Base-by-base conservation (phyloP, 305 asterid species). In the Fraxinus latifolia region DNA sequence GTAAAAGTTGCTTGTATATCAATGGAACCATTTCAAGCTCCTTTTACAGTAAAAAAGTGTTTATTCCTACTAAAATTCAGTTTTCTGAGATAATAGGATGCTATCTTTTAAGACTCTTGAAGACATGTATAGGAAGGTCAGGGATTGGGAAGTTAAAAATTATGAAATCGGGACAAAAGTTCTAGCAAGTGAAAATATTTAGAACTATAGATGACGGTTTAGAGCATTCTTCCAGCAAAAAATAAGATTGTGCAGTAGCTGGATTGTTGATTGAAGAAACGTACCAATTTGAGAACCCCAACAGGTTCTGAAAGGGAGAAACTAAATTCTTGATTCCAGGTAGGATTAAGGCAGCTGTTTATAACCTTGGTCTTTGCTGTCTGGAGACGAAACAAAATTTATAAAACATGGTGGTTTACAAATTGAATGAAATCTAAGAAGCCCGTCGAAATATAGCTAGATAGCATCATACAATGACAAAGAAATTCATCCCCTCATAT, bases 271-370 rank as follows among this genome's bases (percentile, higher is more conserved):
- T 29, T 29, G 7, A 68, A 68, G 47, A 36, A 14, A 44, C 87
- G 5, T 78, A 89, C 92, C 87, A 89, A 58, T 70, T 82, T 82
- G 74, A 89, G 88, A 85, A 83, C 83, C 27, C 82, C 89, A 77
- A 76, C 37, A 11, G 89, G 87, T 31, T 89, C 89, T 2, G 89
- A 71, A 70, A 89, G 77, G 21, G 90, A 33, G 88, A 89, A 84
- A 74, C 79, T 81, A 62, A 89, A 85, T 73, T 89, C 92, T 84
- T 89, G 89, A 79, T 89, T 89, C 92, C 92, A 89, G 50, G 83
- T 83, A 74, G 92, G 92, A 84, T 89, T 85, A 37, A 89, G 89
- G 82, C 88, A 84, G 84, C 88, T 62, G 34, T 79, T 87, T 84
- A 87, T 87, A 76, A 87, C 89, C 80, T 87, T 87, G 79, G 92